These are phyloP conservation scores for Geotrichum phurueaensis DNA, from an alignment of 1,139 yeast genomes.

Conservation along the genomic window DNA sequence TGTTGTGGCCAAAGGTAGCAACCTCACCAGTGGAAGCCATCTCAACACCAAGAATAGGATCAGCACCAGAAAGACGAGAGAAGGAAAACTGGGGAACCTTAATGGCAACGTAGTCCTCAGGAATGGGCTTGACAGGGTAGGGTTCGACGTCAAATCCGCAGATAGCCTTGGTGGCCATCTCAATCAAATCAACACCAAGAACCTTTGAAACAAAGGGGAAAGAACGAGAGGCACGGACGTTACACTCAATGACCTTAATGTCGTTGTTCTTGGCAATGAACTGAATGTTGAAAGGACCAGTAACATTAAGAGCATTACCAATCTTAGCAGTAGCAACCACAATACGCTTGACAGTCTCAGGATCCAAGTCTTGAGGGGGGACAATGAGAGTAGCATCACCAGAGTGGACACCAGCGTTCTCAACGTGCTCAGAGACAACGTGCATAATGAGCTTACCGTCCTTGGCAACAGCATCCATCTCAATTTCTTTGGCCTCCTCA, in stretches of 20 bases:
- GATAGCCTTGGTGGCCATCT: conserved; percentile 95
- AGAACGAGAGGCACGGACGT: conserved; percentile 95
- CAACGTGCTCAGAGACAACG: conserved; percentile 96
- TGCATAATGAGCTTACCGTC: conserved; percentile 86
- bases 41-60: conserved; percentile 96
- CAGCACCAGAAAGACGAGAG: conserved; percentile 97
- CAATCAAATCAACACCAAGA: conserved; percentile 93
- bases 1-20: conserved; percentile 93
- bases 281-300: conserved; percentile 99
- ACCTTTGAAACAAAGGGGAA: conserved; percentile 99
- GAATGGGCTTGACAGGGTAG: conserved; percentile 82
- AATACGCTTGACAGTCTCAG: conserved; percentile 84
- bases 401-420: conserved; percentile 97
- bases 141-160: conserved; percentile 84
- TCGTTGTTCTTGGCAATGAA: conserved; percentile 57
- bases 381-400: conserved; percentile 95
- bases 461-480: conserved; percentile 91
- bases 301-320: conserved; percentile 93
- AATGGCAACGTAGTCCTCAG: conserved; percentile 91
- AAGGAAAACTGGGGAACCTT: conserved; percentile 98
- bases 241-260: conserved; percentile 94
- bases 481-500: conserved; percentile 93
- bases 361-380: conserved; percentile 94
- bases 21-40: conserved; percentile 99
- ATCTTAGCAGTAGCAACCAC: conserved; percentile 95